Evolutionary conservation across 208 protist genomes (phyloP), one percentile per base, ranked within the genome.

Genomic region (Leishmania aethiopica): DNA sequence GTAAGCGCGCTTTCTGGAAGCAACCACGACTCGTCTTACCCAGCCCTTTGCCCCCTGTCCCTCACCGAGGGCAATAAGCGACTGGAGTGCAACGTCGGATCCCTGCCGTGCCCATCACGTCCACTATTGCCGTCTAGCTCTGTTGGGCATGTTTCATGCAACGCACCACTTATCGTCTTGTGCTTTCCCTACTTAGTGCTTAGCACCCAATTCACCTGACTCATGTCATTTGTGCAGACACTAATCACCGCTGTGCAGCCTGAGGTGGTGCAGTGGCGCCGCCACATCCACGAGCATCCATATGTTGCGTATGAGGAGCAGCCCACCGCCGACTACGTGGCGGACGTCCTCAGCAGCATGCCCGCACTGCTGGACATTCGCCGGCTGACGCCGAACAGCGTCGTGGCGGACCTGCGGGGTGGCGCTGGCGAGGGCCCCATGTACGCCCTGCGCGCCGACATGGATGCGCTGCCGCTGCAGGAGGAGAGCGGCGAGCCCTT

Each of bases 391-490:
- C 86, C 89, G 49, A 91, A 84, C 81, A 87, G 86, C 69, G 83
- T 92, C 55, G 79, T 93, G 64, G 91, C 89, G 42, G 91, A 94
- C 76, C 84, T 94, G 53, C 75, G 80, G 42, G 91, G 91, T 42
- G 86, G 84, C 19, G 87, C 85, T 22, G 91, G 89, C 15, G 85
- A 85, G 17, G 89, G 91, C 75, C 88, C 86, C n/a, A 86, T 87
- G 70, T 91, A 91, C 66, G 88, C 90, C 35, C 83, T 95, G 78
- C 90, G 92, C 77, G 90, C 92, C 22, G 92, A 95, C 83, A 90
- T 92, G 77, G 92, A 95, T 70, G 92, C 92, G 6, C 88, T 95
- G 67, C 92, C 92, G 35, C 64, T 95, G 47, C 86, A 93, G 76
- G 92, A 95, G 81, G 86, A 92, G 81, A 88, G 77, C 62, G 89